These are phyloP conservation scores for Geranomyces michiganensis DNA, from an alignment of 192 early-diverging fungal genomes.

Conservation along the genomic window DNA sequence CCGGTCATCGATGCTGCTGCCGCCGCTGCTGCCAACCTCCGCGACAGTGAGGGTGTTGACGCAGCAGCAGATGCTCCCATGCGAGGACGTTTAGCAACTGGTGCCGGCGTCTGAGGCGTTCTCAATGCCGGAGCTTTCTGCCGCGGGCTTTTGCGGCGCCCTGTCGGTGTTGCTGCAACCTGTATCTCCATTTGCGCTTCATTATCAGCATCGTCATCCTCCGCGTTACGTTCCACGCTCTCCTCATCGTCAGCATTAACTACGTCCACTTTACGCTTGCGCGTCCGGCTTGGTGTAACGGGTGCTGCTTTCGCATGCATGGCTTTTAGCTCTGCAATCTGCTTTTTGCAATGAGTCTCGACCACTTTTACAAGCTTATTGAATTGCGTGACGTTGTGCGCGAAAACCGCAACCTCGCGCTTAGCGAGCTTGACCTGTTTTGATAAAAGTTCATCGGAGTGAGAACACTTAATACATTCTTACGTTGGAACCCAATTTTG, in stretches of 20 bases:
- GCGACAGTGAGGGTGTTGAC: background rate
- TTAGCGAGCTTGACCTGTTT: conserved; percentile 18
- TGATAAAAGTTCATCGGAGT: background rate
- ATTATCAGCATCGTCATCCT: background rate
- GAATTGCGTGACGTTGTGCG: conserved; percentile 12
- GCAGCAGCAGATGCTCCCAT: conserved; percentile 14
- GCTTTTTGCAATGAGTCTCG: conserved; percentile 27
- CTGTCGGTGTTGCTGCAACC: background rate
- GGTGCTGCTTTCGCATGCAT: background rate
- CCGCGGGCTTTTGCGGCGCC: background rate
- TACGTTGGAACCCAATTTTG: background rate
- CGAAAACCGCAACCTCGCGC: conserved; percentile 5
- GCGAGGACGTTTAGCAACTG: conserved; percentile 6
- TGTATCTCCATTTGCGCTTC: background rate
- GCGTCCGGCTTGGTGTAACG: background rate
- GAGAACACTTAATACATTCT: background rate
- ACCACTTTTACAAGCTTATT: conserved; percentile 13
- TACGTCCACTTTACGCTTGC: background rate
- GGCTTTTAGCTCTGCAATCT: conserved; percentile 15
- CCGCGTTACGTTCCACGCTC: background rate
- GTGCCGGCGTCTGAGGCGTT: background rate
- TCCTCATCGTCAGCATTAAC: background rate
- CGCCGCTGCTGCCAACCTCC: background rate
- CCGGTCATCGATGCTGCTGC: background rate
- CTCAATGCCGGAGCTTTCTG: background rate